Evolutionary conservation across 2,329 filamentous ascomycete species (phyloP), one percentile per base, ranked within the genome.

Genomic region (Fusarium sp.): DNA sequence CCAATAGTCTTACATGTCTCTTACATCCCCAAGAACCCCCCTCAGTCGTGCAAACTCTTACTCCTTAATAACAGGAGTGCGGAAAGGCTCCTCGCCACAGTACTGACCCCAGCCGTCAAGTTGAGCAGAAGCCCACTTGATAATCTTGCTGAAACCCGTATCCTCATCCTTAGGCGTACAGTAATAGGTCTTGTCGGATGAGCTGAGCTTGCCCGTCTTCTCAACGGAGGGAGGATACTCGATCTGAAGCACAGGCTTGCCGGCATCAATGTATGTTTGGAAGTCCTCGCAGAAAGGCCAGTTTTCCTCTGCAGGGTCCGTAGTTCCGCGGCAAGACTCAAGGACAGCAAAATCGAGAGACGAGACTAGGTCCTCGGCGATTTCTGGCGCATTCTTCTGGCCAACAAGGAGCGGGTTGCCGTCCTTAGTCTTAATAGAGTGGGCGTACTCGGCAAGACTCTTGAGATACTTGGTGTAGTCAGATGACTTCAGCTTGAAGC

Each of bases 341-440:
- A 81, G 66, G 61, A 80, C 68, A 28, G 75, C 76, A 58, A 78
- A 78, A 61, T 78, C 76, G 20, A 77, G 69, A n/a, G 56, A 50
- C 23, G 58, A 62, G 24, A 70, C 65, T 6, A 78, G 70, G 24
- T 67, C 49, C 3, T 60, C 24, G 20, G 75, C 71, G 32, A 77
- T 71, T 24, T 72, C 67, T 4, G 69, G 67, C 9, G 75, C 75
- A 48, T 78, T 78, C 69, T 78, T 78, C 47, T 78, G 76, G n/a
- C 76, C 75, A 23, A 78, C 60, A 23, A 77, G 71, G 15, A 78
- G 70, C 10, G 61, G 43, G 24, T 70, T 57, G 21, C 70, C 70
- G 6, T 56, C 48, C 45, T 70, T 62, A 20, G 72, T 75, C 40
- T 71, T 69, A 56, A 71, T 58, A 21, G 65, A 68, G 58, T 77